Evolutionary conservation across 352 stramenopile species (phyloP), one percentile per base, ranked within the genome.

Genomic region (Aphanomyces cochlioides): DNA sequence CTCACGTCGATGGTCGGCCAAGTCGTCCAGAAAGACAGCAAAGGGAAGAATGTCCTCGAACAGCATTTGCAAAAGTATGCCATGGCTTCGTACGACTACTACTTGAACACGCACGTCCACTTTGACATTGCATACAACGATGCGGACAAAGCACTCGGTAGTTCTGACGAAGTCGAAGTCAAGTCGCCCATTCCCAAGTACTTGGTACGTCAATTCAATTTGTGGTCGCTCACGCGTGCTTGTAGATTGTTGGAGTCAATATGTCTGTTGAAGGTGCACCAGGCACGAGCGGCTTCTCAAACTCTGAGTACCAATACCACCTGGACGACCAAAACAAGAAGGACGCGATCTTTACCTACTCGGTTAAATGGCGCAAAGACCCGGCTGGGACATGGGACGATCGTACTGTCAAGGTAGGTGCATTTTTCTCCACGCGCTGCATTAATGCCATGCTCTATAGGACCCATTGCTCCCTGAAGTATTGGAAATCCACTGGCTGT

Each of bases 401-500:
- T 66, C 85, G 96, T 54, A 96, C 74, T 48, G 88, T 90, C 82
- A 92, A 86, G 78, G 82, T 41, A 48, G 34, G 48, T 79, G 54
- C 58, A 77, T 60, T n/a, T 13, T 69, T 48, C 28, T n/a, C 36
- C 21, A 36, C 19, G 12, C 53, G 45, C 10, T 47, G 3, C 13
- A 19, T 21, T 53, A 19, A 36, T 34, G 36, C 28, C 13, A 17
- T 7, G 12, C 10, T 53, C n/a, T 8, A 13, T 50, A 40, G 38
- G 50, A 68, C 41, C 56, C 69, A 21, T 43, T 63, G 17, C 38
- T 60, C 28, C 59, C 39, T 41, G 80, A 90, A 66, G 82, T 90
- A 67, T 73, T 92, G 36, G 83, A 96, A 79, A 97, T 99, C 70
- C 96, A 99, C 79, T 99, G 97, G 96, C 89, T 99, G 53, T 98